Conservation (phyloP, 495 filamentous ascomycete species). For the Aspergillus panamensis region DNA sequence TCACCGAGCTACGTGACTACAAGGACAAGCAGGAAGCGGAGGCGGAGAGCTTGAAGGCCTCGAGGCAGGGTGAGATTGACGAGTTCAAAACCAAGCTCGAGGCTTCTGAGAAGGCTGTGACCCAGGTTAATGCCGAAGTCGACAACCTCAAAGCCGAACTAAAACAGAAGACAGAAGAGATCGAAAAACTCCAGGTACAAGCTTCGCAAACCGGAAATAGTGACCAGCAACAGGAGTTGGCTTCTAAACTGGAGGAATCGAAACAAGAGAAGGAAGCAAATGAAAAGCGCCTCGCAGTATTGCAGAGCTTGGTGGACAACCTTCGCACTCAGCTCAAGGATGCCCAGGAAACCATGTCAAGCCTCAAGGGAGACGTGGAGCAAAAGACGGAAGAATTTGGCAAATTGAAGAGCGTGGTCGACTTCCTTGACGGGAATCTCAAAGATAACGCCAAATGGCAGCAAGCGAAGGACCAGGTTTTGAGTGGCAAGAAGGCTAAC, state of each 20-base stretch:
- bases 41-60: constrained; percentile 38
- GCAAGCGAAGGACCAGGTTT: constrained; percentile 32
- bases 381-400: constrained; percentile 29
- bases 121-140: constrained; percentile 45
- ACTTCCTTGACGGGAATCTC: constrained; percentile 38
- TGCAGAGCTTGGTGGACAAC: constrained; percentile 52
- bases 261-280: constrained; percentile 42
- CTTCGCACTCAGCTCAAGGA: constrained; percentile 50
- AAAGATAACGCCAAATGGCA: constrained; percentile 37
- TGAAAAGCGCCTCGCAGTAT: constrained; percentile 49
- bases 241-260: constrained; percentile 32
- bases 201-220: constrained; percentile 37
- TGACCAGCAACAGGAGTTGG: constrained; percentile 40
- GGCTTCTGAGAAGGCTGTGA: constrained; percentile 41
- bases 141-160: constrained; percentile 53
- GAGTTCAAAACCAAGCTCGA: constrained; percentile 40
- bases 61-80: constrained; percentile 37
- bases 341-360: constrained; percentile 44
- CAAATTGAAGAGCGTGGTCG: constrained; percentile 34
- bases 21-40: constrained; percentile 51
- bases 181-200: constrained; percentile 46
- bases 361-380: constrained; percentile 40
- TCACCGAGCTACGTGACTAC: constrained; percentile 54
- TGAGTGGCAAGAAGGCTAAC: constrained; percentile 30
- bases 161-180: constrained; percentile 51